Conservation (phyloP, 352 stramenopile species). For the Blastocystis sp. region DNA sequence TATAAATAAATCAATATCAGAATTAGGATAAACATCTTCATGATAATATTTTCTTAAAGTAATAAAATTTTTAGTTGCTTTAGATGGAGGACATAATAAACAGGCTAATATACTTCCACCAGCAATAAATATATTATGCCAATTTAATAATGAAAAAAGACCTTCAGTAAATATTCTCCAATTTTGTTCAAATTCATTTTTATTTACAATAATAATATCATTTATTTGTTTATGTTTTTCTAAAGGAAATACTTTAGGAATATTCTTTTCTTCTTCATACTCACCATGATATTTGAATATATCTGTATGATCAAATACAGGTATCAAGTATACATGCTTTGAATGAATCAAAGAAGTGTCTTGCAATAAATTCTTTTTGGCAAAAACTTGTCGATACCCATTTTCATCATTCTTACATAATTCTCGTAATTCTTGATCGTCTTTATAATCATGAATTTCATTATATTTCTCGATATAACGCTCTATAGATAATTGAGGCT, state of each 20-base stretch:
- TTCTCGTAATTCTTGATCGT: slow-evolving; percentile 21
- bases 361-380: slow-evolving; percentile 35
- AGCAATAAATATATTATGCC: slow-evolving; percentile 43
- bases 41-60: slow-evolving; percentile 44
- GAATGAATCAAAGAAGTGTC: slow-evolving; percentile 40
- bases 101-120: slow-evolving; percentile 42
- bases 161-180: slow-evolving; percentile 41
- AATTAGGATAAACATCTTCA: slow-evolving; percentile 40
- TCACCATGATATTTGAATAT: slow-evolving; percentile 30
- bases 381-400: slow-evolving; percentile 42
- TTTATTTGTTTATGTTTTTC: slow-evolving; percentile 11
- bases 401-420: slow-evolving; percentile 41
- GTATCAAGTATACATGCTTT: slow-evolving; percentile 39
- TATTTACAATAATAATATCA: background rate
- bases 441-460: background rate
- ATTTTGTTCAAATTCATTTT: slow-evolving; percentile 39
- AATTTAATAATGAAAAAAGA: slow-evolving; percentile 41
- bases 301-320: slow-evolving; percentile 40
- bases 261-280: slow-evolving; percentile 35
- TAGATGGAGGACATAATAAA: slow-evolving; percentile 38
- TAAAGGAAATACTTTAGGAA: slow-evolving; percentile 38
- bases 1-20: slow-evolving; percentile 45
- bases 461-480: slow-evolving; percentile 35
- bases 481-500: slow-evolving; percentile 21
- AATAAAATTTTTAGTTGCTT: slow-evolving; percentile 38